Percentiles rank a stretch among this genome's conserved stretches.
phyloP scores from a whole-genome alignment of 805 yeast genomes.

The Lipomyces starkeyi region DNA sequence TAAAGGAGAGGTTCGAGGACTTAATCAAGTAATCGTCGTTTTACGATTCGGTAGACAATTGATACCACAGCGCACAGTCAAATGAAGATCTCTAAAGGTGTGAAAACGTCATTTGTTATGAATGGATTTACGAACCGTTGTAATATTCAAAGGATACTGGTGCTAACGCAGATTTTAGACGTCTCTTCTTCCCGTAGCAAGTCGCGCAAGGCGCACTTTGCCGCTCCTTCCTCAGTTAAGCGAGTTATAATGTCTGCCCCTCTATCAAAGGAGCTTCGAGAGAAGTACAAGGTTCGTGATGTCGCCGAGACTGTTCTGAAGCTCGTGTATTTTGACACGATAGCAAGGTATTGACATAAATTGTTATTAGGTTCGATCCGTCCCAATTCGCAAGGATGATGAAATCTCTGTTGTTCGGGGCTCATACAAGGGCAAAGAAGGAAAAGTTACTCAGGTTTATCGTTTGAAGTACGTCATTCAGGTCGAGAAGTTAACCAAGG shows the following conservation, averaged over 20 bases:
- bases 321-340: neutral
- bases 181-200: constrained; percentile 99
- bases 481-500: constrained; percentile 96
- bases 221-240: constrained; percentile 95
- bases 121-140: neutral
- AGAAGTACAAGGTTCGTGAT: constrained; percentile 73
- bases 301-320: neutral
- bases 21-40: neutral
- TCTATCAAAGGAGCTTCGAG: constrained; percentile 97
- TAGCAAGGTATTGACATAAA: neutral
- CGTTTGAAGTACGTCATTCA: constrained; percentile 97
- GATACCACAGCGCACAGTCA: constrained; percentile 20
- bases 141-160: neutral
- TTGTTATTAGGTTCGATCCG: constrained; percentile 64
- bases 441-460: constrained; percentile 96
- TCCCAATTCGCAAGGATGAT: constrained; percentile 98
- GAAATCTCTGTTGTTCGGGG: constrained; percentile 96
- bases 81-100: constrained; percentile 36
- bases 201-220: constrained; percentile 99
- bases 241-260: constrained; percentile 97
- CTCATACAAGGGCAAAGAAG: constrained; percentile 99
- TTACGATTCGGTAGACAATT: neutral
- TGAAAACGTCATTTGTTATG: neutral
- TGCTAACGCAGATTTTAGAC: constrained; percentile 58
- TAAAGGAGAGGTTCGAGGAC: neutral